Evolutionary conservation across 352 stramenopile species (phyloP).

Genomic region (Hyaloperonospora brassicae): DNA sequence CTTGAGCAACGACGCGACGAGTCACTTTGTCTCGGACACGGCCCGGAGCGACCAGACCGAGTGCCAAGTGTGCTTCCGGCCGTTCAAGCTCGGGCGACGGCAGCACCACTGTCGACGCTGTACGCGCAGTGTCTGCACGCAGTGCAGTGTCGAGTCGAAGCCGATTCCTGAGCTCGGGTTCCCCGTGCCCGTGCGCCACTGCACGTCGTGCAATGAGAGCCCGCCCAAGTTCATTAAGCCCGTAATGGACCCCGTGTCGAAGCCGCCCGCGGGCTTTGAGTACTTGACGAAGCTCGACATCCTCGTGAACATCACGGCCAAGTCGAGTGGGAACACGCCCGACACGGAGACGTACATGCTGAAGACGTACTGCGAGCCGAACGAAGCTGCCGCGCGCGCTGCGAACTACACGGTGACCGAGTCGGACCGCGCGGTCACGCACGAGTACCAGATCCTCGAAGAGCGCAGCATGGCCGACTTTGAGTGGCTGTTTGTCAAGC

Average conservation of each 20-base stretch:
- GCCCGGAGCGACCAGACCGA: constrained; percentile 80
- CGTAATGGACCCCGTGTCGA: constrained; percentile 66
- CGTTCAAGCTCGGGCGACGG: constrained; percentile 75
- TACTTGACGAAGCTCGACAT: constrained; percentile 83
- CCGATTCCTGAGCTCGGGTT: constrained; percentile 78
- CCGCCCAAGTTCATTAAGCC: constrained; percentile 74
- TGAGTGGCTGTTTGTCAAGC: constrained; percentile 68
- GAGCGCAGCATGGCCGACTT: constrained; percentile 71
- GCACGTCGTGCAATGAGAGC: constrained; percentile 68
- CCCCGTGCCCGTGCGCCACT: constrained; percentile 69
- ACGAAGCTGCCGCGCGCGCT: constrained; percentile 43
- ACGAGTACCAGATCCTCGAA: constrained; percentile 73
- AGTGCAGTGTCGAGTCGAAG: constrained; percentile 76
- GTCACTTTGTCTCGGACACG: constrained; percentile 59
- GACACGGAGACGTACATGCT: constrained; percentile 62
- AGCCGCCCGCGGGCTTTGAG: constrained; percentile 74
- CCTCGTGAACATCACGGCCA: constrained; percentile 45
- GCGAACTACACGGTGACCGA: constrained; percentile 49
- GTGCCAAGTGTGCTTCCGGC: constrained; percentile 83
- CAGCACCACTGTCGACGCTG: constrained; percentile 82
- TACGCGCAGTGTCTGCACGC: constrained; percentile 78
- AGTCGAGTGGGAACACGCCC: constrained; percentile 29
- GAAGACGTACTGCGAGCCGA: constrained; percentile 77
- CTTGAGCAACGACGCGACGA: constrained; percentile 22
- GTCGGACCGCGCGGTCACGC: constrained; percentile 53